phyloP scores from a whole-genome alignment of 1,284 basidiomycete genomes.

The Calocybe gambosa region DNA sequence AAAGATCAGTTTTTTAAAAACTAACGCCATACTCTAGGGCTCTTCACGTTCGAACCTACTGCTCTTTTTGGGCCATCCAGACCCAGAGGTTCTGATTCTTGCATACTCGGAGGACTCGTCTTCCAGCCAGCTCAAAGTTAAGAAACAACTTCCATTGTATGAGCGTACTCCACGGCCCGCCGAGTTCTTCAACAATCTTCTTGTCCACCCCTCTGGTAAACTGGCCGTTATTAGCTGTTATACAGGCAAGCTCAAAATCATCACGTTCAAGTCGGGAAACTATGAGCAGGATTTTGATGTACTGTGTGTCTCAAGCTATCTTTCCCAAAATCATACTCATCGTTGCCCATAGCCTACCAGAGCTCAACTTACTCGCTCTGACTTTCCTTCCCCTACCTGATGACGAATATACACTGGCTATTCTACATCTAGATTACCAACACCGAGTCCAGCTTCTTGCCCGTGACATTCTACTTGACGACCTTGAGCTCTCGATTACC shows the following conservation, averaged over 20 bases:
- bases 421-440: slow-evolving; percentile 65
- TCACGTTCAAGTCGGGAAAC: slow-evolving; percentile 47
- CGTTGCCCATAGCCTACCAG: slow-evolving; percentile 49
- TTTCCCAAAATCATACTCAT: not conserved
- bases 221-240: slow-evolving; percentile 62
- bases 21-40: slow-evolving; percentile 27
- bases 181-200: slow-evolving; percentile 62
- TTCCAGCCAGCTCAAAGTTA: slow-evolving; percentile 32
- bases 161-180: slow-evolving; percentile 51
- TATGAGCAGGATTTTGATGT: slow-evolving; percentile 56
- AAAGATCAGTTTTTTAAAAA: not conserved
- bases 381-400: slow-evolving; percentile 50
- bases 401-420: slow-evolving; percentile 52
- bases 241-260: slow-evolving; percentile 58
- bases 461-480: slow-evolving; percentile 46
- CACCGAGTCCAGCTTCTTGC: slow-evolving; percentile 55
- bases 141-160: slow-evolving; percentile 41
- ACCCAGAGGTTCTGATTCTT: slow-evolving; percentile 61
- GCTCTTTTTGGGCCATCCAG: slow-evolving; percentile 66
- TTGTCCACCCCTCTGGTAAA: slow-evolving; percentile 55
- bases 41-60: slow-evolving; percentile 46
- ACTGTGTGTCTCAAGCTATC: slow-evolving; percentile 40
- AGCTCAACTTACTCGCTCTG: slow-evolving; percentile 69
- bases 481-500: slow-evolving; percentile 46
- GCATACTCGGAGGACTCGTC: slow-evolving; percentile 36